phyloP scores from a whole-genome alignment of 805 yeast genomes.

The Candida andamanensis region DNA sequence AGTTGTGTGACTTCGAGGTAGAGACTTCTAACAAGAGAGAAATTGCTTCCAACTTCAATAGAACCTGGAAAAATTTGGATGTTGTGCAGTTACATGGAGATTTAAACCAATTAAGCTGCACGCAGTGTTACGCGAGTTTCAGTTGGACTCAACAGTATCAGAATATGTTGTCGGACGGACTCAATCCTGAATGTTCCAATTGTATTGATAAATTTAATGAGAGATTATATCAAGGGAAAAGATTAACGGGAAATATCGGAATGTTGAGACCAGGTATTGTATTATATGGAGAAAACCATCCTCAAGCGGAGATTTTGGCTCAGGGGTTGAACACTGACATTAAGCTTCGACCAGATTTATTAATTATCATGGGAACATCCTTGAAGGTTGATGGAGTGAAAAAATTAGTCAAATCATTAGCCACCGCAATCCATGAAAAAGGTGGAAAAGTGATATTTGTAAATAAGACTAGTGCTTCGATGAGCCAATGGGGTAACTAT shows the following conservation, averaged over 20 bases:
- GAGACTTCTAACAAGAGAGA: conserved; percentile 13
- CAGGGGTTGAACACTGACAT: conserved; percentile 64
- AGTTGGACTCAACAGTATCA: conserved; percentile 58
- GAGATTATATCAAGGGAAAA: conserved; percentile 63
- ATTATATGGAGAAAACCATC: conserved; percentile 91
- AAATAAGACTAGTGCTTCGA: conserved; percentile 61
- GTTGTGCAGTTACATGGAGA: conserved; percentile 93
- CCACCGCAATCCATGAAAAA: conserved; percentile 66
- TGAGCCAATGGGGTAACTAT: conserved; percentile 57
- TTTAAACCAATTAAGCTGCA: conserved; percentile 70
- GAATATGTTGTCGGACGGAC: conserved; percentile 50
- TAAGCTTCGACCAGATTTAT: conserved; percentile 62
- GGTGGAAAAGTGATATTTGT: conserved; percentile 77
- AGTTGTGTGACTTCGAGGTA: conserved; percentile 22
- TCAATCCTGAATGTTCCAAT: conserved; percentile 68
- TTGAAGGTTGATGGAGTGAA: conserved; percentile 87
- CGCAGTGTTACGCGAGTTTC: conserved; percentile 54
- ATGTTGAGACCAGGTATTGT: conserved; percentile 83
- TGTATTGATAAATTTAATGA: conserved; percentile 56
- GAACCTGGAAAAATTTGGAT: conserved; percentile 59
- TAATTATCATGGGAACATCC: conserved; percentile 91
- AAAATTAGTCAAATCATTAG: conserved; percentile 62
- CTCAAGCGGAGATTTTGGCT: conserved; percentile 75
- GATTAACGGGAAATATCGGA: conserved; percentile 69
- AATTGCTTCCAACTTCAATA: conserved; percentile 17